phyloP scores from a whole-genome alignment of 1,284 basidiomycete species.

The Coriolopsis trogii region DNA sequence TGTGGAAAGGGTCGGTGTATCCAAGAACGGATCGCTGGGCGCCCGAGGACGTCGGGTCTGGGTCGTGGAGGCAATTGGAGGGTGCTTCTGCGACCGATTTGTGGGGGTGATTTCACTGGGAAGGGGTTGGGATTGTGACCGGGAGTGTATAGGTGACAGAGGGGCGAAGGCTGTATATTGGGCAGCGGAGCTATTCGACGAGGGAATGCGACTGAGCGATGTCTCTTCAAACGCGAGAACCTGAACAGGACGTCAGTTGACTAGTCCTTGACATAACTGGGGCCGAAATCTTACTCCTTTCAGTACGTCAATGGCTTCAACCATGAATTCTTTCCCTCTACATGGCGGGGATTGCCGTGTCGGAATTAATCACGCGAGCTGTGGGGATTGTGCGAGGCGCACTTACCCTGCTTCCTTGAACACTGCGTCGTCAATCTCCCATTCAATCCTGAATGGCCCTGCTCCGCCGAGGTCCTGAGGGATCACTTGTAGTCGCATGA shows the following conservation, averaged over 20 bases:
- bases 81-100: conserved; percentile 36
- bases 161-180: conserved; percentile 38
- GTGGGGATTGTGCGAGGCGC: conserved; percentile 18
- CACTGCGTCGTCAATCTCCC: conserved; percentile 84
- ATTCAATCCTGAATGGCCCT: conserved; percentile 64
- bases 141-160: conserved; percentile 48
- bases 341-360: conserved; percentile 24
- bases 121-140: conserved; percentile 59
- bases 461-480: conserved; percentile 75
- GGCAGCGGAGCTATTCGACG: conserved; percentile 34
- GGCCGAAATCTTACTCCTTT: conserved; percentile 66
- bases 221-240: conserved; percentile 66
- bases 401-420: conserved; percentile 84
- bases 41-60: conserved; percentile 67
- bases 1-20: conserved; percentile 61
- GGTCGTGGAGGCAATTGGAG: conserved; percentile 43
- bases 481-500: conserved; percentile 73
- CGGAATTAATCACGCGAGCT: conserved; percentile 19
- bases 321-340: conserved; percentile 84
- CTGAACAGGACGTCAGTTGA: conserved; percentile 24
- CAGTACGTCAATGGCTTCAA: conserved; percentile 77
- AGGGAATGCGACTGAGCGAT: conserved; percentile 45
- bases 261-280: background rate
- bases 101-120: conserved; percentile 40
- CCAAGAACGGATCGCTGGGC: conserved; percentile 78